Evolutionary conservation across 1,284 basidiomycete species (phyloP), one percentile per base, ranked within the genome.

Genomic region (Fomitopsis pinicola): DNA sequence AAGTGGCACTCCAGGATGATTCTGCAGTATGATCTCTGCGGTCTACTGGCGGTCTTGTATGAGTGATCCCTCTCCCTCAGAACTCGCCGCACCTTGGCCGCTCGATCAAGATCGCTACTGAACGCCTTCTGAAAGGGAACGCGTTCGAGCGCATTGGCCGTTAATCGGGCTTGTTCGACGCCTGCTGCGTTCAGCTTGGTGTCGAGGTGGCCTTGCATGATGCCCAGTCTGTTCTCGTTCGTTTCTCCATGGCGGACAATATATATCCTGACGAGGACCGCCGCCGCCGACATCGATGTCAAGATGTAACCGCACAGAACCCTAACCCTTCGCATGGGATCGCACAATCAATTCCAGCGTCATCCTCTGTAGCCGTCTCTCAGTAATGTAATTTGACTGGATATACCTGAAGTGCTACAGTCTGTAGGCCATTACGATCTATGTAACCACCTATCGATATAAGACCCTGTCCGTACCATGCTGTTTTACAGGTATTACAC

Each of bases 201-300:
- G 72, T 92, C 87, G 61, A 83, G 67, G 5, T 91, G 89, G 48
- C 90, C 89, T 76, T 92, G 89, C 55, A 90, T 81, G 62, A 88
- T 83, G 30, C 77, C 76, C 10, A 75, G 71, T 58, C 77, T 74
- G 71, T 91, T 92, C 69, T 82, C 84, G 55, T 84, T 79, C 35
- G 89, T 92, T 75, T 92, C 89, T 38, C 89, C 90, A 67, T 92
- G 90, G 52, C 89, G 83, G 50, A 91, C 81, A 62, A 92, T 75
- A 70, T 86, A 89, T 44, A 92, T 68, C 45, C 57, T 57, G 1
- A 62, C 68, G 42, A 67, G 63, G 58, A 63, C 58, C 19, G 7
- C 38, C 19, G 50, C 33, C 33, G 30, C 38, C 7, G 50, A 14
- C 62, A 63, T 63, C 59, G 55, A 55, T 48, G 62, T 53, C 33